These are phyloP conservation scores for Beta corolliflora DNA, from an alignment of 179 eudicot genomes.

Conservation along the genomic window DNA sequence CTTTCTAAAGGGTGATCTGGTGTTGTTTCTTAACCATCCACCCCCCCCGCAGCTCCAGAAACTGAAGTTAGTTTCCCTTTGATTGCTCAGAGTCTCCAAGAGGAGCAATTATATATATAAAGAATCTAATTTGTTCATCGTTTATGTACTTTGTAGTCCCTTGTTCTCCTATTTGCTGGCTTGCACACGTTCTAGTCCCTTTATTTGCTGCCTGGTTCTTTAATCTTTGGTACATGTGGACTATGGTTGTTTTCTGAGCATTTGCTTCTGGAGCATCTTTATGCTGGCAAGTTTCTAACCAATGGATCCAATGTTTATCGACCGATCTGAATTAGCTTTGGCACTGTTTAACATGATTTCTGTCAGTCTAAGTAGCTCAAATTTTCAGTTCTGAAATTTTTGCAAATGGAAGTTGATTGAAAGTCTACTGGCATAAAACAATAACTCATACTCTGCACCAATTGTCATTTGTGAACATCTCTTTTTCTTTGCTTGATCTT, in stretches of 20 bases:
- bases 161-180: not conserved
- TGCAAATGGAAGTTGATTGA: not conserved
- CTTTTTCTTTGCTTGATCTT: too few relatives aligned
- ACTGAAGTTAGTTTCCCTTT: too few relatives aligned
- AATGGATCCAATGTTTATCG: not conserved
- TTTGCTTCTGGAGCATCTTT: not conserved
- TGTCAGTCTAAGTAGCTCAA: not conserved
- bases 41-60: not conserved
- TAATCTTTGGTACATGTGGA: not conserved
- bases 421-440: not conserved
- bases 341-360: not conserved
- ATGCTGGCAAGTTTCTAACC: not conserved
- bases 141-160: not conserved
- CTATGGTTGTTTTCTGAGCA: not conserved
- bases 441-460: not conserved
- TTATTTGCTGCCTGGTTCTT: not conserved
- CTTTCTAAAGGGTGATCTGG: not conserved
- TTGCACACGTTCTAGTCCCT: not conserved
- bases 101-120: too few relatives aligned
- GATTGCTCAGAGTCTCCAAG: too few relatives aligned
- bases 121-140: not conserved
- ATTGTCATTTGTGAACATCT: too few relatives aligned
- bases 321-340: not conserved
- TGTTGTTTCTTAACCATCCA: not conserved
- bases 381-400: not conserved